Percentiles rank a stretch among this genome's conserved stretches.
These are phyloP conservation scores for Physcomitrellopsis africana DNA, from an alignment of 225 moss, liverwort and hornwort species.

Conservation along the genomic window DNA sequence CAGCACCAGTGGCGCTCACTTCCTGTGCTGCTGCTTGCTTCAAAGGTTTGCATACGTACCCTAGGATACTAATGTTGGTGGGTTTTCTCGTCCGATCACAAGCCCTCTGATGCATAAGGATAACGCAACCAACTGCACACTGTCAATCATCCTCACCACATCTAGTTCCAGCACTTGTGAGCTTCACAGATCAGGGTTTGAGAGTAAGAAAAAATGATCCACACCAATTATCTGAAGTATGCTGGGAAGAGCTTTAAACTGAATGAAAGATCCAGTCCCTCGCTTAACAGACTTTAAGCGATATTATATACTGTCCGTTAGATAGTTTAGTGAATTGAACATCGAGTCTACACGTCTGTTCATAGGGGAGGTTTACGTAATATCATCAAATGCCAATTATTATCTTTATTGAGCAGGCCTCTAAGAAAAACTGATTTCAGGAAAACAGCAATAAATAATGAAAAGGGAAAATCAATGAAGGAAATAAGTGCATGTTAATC, in stretches of 20 bases:
- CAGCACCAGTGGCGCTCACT: conserved; percentile 33
- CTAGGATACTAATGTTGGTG: conserved; percentile 39
- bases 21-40: conserved; percentile 31
- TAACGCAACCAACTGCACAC: conserved; percentile 16
- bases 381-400: conserved; percentile 9
- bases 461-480: neutral
- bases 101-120: conserved; percentile 13
- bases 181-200: neutral
- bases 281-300: too few species aligned
- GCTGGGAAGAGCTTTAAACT: too few species aligned
- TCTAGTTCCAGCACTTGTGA: too few species aligned
- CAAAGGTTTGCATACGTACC: conserved; percentile 52
- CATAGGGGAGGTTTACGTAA: neutral
- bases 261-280: too few species aligned
- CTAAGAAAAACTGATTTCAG: neutral
- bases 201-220: conserved; percentile 1
- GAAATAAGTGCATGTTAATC: neutral
- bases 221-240: neutral
- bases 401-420: neutral
- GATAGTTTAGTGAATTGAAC: neutral
- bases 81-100: conserved; percentile 18
- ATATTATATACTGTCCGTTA: too few species aligned
- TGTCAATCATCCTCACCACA: neutral
- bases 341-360: neutral
- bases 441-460: neutral